These are phyloP conservation scores for Gnomoniopsis smithogilvyi DNA, from an alignment of 2,329 filamentous ascomycete species.

Conservation along the genomic window DNA sequence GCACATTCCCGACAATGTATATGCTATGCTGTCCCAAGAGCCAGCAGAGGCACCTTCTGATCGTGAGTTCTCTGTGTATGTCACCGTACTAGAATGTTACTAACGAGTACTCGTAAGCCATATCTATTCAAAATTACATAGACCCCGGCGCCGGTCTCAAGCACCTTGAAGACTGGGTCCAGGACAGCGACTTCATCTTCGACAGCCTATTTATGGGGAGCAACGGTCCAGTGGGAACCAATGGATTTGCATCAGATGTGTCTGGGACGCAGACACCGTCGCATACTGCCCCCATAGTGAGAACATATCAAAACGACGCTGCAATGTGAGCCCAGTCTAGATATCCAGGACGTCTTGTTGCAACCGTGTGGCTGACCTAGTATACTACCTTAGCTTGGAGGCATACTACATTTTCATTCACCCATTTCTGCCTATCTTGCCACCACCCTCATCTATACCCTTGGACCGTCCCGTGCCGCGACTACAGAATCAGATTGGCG, in stretches of 20 bases:
- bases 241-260: slow-evolving; percentile 3
- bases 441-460: slow-evolving; percentile 34
- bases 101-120: slow-evolving; percentile 24
- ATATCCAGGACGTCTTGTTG: neutral
- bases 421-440: slow-evolving; percentile 47
- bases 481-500: slow-evolving; percentile 31
- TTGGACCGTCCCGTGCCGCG: slow-evolving; percentile 31
- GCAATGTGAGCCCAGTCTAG: slow-evolving; percentile 33
- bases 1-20: slow-evolving; percentile 15
- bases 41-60: slow-evolving; percentile 29
- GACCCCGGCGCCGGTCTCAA: slow-evolving; percentile 46
- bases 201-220: slow-evolving; percentile 36
- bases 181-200: slow-evolving; percentile 46
- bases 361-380: neutral
- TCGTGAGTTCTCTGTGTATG: slow-evolving; percentile 23
- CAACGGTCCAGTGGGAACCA: neutral
- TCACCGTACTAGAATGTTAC: neutral
- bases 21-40: slow-evolving; percentile 22
- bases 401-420: slow-evolving; percentile 53
- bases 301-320: slow-evolving; percentile 38
- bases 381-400: slow-evolving; percentile 29
- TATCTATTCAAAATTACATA: slow-evolving; percentile 37
- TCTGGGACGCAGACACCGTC: slow-evolving; percentile 3
- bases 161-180: slow-evolving; percentile 40
- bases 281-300: slow-evolving; percentile 30